Conservation (phyloP, 1,284 basidiomycete species). For the Ceratobasidium sp. region DNA sequence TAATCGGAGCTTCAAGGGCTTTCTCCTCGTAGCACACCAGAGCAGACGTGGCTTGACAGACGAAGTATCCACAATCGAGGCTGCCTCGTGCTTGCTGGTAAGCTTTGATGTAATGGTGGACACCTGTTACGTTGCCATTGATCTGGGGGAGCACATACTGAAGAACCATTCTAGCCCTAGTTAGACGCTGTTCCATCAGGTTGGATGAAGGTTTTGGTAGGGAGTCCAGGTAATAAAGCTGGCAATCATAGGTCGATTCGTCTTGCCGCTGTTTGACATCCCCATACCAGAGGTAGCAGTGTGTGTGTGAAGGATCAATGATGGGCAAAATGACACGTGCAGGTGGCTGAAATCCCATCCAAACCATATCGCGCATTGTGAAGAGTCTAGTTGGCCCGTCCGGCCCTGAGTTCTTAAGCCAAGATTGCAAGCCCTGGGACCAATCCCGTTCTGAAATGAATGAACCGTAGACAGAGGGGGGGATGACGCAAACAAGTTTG, state of each 20-base stretch:
- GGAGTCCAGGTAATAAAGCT: too few relatives aligned
- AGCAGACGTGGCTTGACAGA: conserved; percentile 12
- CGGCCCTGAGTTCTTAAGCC: neutral
- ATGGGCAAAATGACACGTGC: too few relatives aligned
- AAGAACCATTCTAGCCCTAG: too few relatives aligned
- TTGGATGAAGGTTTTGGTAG: too few relatives aligned
- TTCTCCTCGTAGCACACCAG: neutral
- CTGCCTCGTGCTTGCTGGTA: neutral
- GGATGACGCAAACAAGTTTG: neutral
- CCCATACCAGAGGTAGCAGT: too few relatives aligned
- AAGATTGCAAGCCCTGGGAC: neutral
- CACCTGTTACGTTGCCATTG: neutral
- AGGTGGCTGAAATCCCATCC: too few relatives aligned
- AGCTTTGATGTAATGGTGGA: neutral
- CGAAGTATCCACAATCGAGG: conserved; percentile 8
- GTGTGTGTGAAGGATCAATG: too few relatives aligned
- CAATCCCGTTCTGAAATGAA: neutral
- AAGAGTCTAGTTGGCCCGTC: neutral
- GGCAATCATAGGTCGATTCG: too few relatives aligned
- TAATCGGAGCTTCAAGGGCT: too few relatives aligned
- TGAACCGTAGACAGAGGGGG: neutral
- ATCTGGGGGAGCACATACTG: neutral
- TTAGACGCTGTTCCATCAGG: too few relatives aligned
- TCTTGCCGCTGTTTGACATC: too few relatives aligned
- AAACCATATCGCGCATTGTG: neutral